phyloP scores from a whole-genome alignment of 257 asterid genomes.

The Vinca minor region DNA sequence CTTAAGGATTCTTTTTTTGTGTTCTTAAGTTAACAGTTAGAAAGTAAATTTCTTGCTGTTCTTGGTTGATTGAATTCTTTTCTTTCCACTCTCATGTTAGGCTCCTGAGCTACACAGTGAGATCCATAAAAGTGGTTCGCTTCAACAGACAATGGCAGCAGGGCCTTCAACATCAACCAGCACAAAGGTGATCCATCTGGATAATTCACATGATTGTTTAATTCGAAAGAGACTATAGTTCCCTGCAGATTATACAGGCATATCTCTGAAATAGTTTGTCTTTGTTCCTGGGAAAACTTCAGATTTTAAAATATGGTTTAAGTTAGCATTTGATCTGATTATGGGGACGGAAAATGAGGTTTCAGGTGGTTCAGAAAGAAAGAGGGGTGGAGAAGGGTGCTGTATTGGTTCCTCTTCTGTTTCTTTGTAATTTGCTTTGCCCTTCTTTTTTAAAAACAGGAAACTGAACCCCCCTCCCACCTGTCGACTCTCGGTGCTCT shows the following conservation, averaged over 20 bases:
- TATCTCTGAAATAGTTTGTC: neutral
- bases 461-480: no score
- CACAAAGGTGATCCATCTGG: constrained; percentile 53
- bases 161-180: constrained; percentile 67
- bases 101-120: constrained; percentile 80
- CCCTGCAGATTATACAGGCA: no score
- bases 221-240: neutral
- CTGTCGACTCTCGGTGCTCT: no score
- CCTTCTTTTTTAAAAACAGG: no score
- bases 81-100: constrained; percentile 20
- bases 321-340: neutral
- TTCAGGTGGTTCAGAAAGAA: no score
- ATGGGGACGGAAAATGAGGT: neutral
- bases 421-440: no score
- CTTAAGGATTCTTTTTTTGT: neutral
- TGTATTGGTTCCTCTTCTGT: no score
- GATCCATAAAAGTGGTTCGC: constrained; percentile 71
- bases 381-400: no score
- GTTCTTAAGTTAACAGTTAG: neutral
- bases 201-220: neutral
- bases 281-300: neutral
- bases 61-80: neutral
- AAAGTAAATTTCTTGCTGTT: neutral
- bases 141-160: constrained; percentile 65
- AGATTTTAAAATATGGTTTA: no score